Percentiles rank a stretch among this genome's conserved stretches.
Evolutionary conservation across 805 yeast species (phyloP).

Genomic region (Hanseniaspora valbyensis): DNA sequence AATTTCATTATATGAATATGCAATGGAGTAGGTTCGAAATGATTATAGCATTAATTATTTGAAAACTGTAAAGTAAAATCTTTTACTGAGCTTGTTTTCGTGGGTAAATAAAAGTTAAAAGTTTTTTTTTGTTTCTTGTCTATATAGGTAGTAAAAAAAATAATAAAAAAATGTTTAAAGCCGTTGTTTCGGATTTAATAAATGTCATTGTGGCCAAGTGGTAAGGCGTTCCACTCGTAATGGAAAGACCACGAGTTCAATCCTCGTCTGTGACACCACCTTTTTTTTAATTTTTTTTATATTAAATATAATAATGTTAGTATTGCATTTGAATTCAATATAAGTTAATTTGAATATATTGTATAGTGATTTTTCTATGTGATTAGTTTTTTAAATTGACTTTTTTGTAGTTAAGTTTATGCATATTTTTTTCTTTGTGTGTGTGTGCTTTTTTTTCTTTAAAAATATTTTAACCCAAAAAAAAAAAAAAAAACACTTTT

Average conservation of each 20-base stretch:
- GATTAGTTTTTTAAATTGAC: too few relatives aligned
- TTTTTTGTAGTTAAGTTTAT: too few relatives aligned
- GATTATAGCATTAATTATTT: too few relatives aligned
- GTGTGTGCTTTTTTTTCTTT: neutral
- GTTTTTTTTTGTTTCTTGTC: neutral
- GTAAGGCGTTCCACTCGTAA: conserved; percentile 26
- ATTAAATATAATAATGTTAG: conserved; percentile 1
- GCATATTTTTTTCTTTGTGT: too few relatives aligned
- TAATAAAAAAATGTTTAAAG: neutral
- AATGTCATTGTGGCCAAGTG: conserved; percentile 46
- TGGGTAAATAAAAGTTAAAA: neutral
- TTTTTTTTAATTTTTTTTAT: neutral
- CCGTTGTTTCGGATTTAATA: neutral
- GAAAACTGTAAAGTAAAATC: too few relatives aligned
- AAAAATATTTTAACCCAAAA: neutral
- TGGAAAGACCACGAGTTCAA: conserved; percentile 41
- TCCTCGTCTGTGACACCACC: conserved; percentile 41
- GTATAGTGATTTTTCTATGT: too few relatives aligned
- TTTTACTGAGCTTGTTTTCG: too few relatives aligned
- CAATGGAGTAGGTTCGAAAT: too few relatives aligned
- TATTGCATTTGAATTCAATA: too few relatives aligned
- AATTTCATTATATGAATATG: too few relatives aligned
- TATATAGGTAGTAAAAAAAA: too few relatives aligned
- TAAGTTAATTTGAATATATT: too few relatives aligned
- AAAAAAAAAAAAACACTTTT: neutral